phyloP scores from a whole-genome alignment of 73 alveolate genomes.

The Uronychia binucleata region DNA sequence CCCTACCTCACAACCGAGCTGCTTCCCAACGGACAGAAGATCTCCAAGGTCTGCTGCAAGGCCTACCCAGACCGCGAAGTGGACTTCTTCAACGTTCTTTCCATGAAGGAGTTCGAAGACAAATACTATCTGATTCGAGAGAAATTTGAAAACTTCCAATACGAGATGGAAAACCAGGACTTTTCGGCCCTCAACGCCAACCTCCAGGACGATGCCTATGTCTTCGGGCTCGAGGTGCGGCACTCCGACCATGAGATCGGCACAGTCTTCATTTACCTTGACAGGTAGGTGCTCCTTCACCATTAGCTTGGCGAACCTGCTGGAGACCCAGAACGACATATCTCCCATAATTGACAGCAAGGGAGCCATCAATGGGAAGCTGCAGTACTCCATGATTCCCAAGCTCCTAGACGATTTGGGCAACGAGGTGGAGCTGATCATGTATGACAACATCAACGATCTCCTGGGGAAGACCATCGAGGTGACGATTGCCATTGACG shows the following conservation, averaged over 20 bases:
- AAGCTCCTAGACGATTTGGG: constrained; percentile 37
- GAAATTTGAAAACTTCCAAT: constrained; percentile 12
- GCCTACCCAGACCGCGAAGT: constrained; percentile 49
- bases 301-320: constrained; percentile 25
- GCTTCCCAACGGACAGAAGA: constrained; percentile 50
- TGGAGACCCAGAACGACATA: constrained; percentile 52
- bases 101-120: constrained; percentile 26
- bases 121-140: constrained; percentile 20
- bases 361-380: constrained; percentile 46
- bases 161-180: constrained; percentile 11
- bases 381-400: constrained; percentile 45
- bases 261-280: constrained; percentile 14
- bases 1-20: constrained; percentile 61
- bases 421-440: constrained; percentile 15
- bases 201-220: constrained; percentile 3
- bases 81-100: constrained; percentile 9
- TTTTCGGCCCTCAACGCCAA: constrained; percentile 4
- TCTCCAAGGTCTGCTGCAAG: constrained; percentile 53
- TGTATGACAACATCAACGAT: constrained; percentile 29
- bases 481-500: constrained; percentile 20
- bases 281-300: constrained; percentile 25
- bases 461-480: constrained; percentile 48
- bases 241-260: constrained; percentile 24
- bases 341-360: constrained; percentile 63
- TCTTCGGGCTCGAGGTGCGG: constrained; percentile 17